Conservation (phyloP, 495 filamentous ascomycete species). For the Tuber borchii region DNA sequence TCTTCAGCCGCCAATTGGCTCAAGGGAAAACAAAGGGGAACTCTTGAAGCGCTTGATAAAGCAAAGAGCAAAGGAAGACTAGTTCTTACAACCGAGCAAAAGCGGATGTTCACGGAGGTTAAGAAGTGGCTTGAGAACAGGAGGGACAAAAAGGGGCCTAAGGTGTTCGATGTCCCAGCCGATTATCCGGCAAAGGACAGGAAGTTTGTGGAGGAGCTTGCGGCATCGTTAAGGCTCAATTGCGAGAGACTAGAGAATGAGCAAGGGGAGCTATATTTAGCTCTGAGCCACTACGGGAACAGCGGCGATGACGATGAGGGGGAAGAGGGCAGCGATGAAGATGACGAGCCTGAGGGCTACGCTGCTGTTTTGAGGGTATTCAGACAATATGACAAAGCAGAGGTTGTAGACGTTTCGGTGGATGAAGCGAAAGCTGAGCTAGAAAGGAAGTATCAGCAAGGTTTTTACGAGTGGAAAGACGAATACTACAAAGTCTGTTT, state of each 20-base stretch:
- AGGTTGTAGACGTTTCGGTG: conserved; percentile 69
- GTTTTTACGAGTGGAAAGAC: conserved; percentile 87
- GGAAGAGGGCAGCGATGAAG: conserved; percentile 60
- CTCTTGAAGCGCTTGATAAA: conserved; percentile 57
- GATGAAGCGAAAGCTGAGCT: conserved; percentile 70
- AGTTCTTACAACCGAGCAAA: conserved; percentile 73
- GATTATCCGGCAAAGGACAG: conserved; percentile 77
- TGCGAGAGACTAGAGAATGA: conserved; percentile 77
- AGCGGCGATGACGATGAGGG: conserved; percentile 51
- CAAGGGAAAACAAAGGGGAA: conserved; percentile 67
- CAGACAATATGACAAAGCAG: conserved; percentile 82
- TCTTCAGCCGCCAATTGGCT: conserved; percentile 86
- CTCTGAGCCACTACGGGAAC: conserved; percentile 61
- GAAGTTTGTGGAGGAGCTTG: conserved; percentile 83
- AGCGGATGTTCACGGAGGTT: conserved; percentile 70
- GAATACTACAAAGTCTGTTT: conserved; percentile 62
- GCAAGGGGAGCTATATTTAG: conserved; percentile 69
- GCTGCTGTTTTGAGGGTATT: conserved; percentile 76
- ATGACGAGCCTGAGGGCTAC: conserved; percentile 81
- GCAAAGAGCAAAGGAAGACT: conserved; percentile 56
- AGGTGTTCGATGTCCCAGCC: conserved; percentile 62
- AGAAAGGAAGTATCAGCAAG: conserved; percentile 74
- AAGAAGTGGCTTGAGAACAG: conserved; percentile 53
- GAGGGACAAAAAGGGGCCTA: conserved; percentile 40
- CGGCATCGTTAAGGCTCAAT: conserved; percentile 68